phyloP scores from a whole-genome alignment of 768 basidiomycete genomes.

The Coprinopsis marcescibilis region DNA sequence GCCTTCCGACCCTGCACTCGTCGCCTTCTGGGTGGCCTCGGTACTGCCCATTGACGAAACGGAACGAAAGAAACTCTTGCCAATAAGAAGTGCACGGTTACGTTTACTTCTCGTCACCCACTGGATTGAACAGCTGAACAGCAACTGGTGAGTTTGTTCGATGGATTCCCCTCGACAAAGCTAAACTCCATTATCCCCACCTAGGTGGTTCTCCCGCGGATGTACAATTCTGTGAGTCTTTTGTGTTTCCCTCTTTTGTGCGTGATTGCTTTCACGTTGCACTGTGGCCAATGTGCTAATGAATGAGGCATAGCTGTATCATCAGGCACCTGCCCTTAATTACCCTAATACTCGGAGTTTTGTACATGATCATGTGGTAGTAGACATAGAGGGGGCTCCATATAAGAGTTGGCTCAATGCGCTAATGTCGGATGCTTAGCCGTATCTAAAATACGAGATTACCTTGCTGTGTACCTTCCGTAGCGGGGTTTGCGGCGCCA shows the following conservation, averaged over 20 bases:
- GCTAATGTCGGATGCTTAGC: too few species aligned
- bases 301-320: too few species aligned
- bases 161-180: constrained; percentile 10
- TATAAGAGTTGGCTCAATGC: too few species aligned
- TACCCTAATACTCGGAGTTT: too few species aligned
- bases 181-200: constrained; percentile 3
- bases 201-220: constrained; percentile 73
- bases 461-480: too few species aligned
- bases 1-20: constrained; percentile 64
- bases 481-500: too few species aligned
- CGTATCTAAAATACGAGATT: too few species aligned
- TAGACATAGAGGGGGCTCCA: too few species aligned
- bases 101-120: constrained; percentile 82
- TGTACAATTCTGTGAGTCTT: constrained; percentile 44
- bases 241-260: not conserved
- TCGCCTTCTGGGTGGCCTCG: constrained; percentile 87
- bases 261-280: too few species aligned
- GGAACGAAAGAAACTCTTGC: constrained; percentile 82
- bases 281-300: too few species aligned
- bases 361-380: too few species aligned
- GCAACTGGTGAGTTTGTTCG: constrained; percentile 40
- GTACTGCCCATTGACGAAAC: constrained; percentile 89
- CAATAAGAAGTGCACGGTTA: constrained; percentile 71
- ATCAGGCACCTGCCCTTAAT: too few species aligned
- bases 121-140: constrained; percentile 79